Percentiles rank a stretch among this genome's conserved stretches.
Evolutionary conservation across 768 basidiomycete genomes (phyloP).

Genomic region (Psilocybe subaeruginosa): DNA sequence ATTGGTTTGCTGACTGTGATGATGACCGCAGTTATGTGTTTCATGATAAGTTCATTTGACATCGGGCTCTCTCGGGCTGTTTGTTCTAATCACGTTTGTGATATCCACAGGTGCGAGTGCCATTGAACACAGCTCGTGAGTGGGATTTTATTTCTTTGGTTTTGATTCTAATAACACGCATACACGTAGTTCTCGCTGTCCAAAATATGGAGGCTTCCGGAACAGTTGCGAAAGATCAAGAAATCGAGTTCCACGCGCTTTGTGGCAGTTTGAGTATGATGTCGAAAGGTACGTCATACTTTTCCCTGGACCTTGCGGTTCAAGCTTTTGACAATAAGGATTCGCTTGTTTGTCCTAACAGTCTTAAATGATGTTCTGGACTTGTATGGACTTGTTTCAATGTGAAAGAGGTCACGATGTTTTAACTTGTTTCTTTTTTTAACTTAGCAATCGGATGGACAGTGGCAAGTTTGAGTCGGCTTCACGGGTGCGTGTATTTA

Average conservation of each 20-base stretch:
- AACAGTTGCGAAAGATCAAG: slow-evolving; percentile 71
- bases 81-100: slow-evolving; percentile 12
- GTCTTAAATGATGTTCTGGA: slow-evolving; percentile 83
- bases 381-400: slow-evolving; percentile 52
- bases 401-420: neutral
- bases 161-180: neutral
- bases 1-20: slow-evolving; percentile 6
- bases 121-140: slow-evolving; percentile 74
- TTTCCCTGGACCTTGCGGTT: neutral
- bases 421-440: neutral
- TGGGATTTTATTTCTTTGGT: slow-evolving; percentile 20
- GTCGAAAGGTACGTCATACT: slow-evolving; percentile 64
- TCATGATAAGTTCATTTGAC: slow-evolving; percentile 60
- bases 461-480: slow-evolving; percentile 81
- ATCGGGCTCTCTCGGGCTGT: neutral
- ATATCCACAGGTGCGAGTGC: slow-evolving; percentile 73
- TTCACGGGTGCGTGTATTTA: slow-evolving; percentile 40
- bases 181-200: slow-evolving; percentile 66
- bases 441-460: slow-evolving; percentile 80
- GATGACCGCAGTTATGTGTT: slow-evolving; percentile 61
- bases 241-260: slow-evolving; percentile 87
- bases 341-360: slow-evolving; percentile 24
- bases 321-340: neutral
- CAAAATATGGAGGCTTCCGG: slow-evolving; percentile 90
- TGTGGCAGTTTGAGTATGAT: slow-evolving; percentile 86